Evolutionary conservation across 306 rosid genomes (phyloP).

Genomic region (Quercus suber): DNA sequence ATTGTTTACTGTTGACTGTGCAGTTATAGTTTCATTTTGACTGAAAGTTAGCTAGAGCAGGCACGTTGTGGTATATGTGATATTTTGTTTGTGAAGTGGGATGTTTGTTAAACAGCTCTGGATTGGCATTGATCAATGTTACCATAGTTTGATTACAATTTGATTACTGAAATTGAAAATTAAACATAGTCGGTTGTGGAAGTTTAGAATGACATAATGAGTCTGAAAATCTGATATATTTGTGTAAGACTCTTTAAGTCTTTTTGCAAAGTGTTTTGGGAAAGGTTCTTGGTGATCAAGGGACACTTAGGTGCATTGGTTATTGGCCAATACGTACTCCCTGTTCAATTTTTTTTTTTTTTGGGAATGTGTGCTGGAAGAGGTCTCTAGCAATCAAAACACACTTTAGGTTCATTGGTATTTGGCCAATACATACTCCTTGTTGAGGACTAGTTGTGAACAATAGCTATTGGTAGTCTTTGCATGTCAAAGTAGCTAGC

Average conservation of each 20-base stretch:
- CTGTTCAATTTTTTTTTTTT: neutral
- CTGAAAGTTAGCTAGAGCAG: neutral
- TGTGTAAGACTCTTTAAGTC: neutral
- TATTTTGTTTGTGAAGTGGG: no score
- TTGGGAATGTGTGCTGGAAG: neutral
- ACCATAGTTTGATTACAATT: neutral
- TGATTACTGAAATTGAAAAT: neutral
- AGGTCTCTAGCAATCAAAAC: neutral
- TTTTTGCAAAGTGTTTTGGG: neutral
- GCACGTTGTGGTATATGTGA: no score
- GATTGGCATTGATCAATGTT: neutral
- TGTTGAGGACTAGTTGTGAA: neutral
- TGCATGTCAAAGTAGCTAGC: neutral
- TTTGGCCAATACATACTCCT: neutral
- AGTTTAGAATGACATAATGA: neutral
- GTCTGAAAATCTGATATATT: neutral
- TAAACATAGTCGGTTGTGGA: neutral
- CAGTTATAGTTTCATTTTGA: no score
- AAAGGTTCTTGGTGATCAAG: neutral
- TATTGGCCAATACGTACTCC: neutral
- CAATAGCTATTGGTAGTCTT: neutral
- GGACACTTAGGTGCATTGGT: neutral
- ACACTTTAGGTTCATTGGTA: neutral
- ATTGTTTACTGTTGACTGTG: neutral
- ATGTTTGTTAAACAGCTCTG: neutral